phyloP scores from a whole-genome alignment of 352 stramenopile genomes.

The Phytophthora pini region DNA sequence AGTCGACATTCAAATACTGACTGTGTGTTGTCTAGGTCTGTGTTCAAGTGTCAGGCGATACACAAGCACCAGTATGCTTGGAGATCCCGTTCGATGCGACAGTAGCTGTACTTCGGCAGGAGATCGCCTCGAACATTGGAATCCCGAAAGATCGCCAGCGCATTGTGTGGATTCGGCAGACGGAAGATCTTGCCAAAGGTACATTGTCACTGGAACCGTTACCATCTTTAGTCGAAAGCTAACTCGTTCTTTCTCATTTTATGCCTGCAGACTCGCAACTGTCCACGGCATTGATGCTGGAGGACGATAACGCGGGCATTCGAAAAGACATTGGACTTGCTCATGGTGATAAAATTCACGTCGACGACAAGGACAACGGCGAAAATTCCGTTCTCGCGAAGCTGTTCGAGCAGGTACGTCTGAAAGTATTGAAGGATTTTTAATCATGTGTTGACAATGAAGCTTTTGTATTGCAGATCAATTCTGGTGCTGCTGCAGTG shows the following conservation, averaged over 20 bases:
- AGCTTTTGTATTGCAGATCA: slow-evolving; percentile 59
- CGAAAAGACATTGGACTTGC: slow-evolving; percentile 83
- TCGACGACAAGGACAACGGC: slow-evolving; percentile 82
- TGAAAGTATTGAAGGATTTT: not conserved
- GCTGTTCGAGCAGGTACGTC: slow-evolving; percentile 76
- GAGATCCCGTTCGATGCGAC: slow-evolving; percentile 85
- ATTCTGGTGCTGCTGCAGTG: slow-evolving; percentile 78
- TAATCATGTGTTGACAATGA: not conserved
- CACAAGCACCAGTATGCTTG: slow-evolving; percentile 77
- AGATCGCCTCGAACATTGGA: slow-evolving; percentile 83
- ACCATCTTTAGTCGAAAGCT: not conserved
- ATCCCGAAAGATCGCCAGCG: slow-evolving; percentile 83
- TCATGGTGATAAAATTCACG: slow-evolving; percentile 91
- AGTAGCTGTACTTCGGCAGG: slow-evolving; percentile 71
- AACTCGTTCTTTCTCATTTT: not conserved
- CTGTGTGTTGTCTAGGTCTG: slow-evolving; percentile 56
- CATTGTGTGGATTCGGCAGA: slow-evolving; percentile 92
- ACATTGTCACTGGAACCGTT: not conserved
- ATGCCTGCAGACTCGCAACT: slow-evolving; percentile 64
- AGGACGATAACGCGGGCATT: slow-evolving; percentile 72
- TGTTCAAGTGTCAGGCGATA: slow-evolving; percentile 84
- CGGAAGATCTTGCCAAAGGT: slow-evolving; percentile 87
- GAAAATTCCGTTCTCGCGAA: slow-evolving; percentile 83
- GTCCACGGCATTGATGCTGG: slow-evolving; percentile 74
- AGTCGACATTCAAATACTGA: not conserved